Evolutionary conservation across 1,284 basidiomycete genomes (phyloP), one percentile per base, ranked within the genome.

Genomic region (Hymenochaete sp.): DNA sequence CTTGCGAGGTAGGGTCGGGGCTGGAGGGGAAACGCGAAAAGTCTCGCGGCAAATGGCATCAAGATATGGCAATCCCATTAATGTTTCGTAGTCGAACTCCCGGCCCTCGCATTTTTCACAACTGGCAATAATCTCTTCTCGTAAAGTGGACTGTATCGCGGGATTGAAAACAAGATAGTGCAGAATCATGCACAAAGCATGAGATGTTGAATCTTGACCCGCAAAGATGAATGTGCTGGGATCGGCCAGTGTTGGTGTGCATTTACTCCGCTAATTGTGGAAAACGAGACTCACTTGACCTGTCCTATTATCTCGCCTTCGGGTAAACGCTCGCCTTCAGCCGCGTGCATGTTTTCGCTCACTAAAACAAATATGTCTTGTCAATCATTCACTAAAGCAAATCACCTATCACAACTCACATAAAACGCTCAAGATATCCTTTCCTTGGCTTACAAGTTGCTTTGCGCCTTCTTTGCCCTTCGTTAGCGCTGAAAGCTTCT

Each of bases 21-120:
- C 66, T 6, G 68, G 67, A 9, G 69, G 67, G 53, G 48, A 71
- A 67, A 72, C 45, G 43, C 71, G 56, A 41, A 73, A 53, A 3
- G 69, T 71, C 52, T 74, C 71, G 42, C 68, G 68, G 5, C 69
- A 56, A 2, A 72, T 64, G 1, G 70, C 67, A 49, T 74, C 70
- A 1, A 74, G 58, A 54, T 61, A 66, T 1, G 67, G 67, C 3
- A 72, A 56, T 0, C 50, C 52, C 41, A 57, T 62, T 7, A 72
- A 50, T 9, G 57, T 58, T 25, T 72, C 67, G 49, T 67, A 67
- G 16, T 50, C 55, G 10, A 70, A 55, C 29, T 51, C 51, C 22
- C 52, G 50, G 46, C 52, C 52, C 28, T 55, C 35, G 4, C 54
- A n/a, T 26, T 37, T 51, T 4, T 48, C 49, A 14, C 55, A 54